Conservation (phyloP, 1,139 yeast genomes). For the Hansenula anomala region DNA sequence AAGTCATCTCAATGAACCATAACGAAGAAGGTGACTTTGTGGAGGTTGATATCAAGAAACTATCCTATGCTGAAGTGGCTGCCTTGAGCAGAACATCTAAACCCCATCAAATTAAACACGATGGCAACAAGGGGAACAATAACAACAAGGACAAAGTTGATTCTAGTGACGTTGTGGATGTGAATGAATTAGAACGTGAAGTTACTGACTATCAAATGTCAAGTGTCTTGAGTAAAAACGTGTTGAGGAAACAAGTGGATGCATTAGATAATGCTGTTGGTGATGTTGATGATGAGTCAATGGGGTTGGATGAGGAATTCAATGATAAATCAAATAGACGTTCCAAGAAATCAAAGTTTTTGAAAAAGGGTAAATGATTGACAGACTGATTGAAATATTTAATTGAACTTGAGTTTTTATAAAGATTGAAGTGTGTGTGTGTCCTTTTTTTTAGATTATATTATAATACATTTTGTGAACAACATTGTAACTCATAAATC, state of each 20-base stretch:
- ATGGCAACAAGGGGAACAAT: background rate
- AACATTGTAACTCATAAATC: constrained; percentile 39
- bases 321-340: constrained; percentile 11
- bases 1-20: background rate
- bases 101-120: too few relatives aligned
- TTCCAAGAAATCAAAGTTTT: constrained; percentile 11
- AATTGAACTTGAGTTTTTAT: too few relatives aligned
- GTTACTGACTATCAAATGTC: constrained; percentile 18
- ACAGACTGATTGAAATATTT: too few relatives aligned
- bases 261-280: background rate
- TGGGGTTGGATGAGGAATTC: constrained; percentile 5
- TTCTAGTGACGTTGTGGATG: constrained; percentile 7
- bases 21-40: background rate
- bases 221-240: background rate
- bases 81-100: constrained; percentile 1
- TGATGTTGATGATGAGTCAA: background rate
- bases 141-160: too few relatives aligned
- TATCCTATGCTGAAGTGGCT: constrained; percentile 1
- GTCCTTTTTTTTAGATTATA: too few relatives aligned
- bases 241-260: background rate
- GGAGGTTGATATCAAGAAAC: background rate
- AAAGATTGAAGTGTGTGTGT: background rate
- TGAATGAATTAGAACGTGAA: constrained; percentile 10
- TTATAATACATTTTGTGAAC: too few relatives aligned
- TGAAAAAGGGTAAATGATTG: constrained; percentile 6